A percentile compares a stretch with the other conserved stretches of the same genome.
These are phyloP conservation scores for Leccinum solheimii DNA, from an alignment of 1,284 basidiomycete species.

Conservation along the genomic window DNA sequence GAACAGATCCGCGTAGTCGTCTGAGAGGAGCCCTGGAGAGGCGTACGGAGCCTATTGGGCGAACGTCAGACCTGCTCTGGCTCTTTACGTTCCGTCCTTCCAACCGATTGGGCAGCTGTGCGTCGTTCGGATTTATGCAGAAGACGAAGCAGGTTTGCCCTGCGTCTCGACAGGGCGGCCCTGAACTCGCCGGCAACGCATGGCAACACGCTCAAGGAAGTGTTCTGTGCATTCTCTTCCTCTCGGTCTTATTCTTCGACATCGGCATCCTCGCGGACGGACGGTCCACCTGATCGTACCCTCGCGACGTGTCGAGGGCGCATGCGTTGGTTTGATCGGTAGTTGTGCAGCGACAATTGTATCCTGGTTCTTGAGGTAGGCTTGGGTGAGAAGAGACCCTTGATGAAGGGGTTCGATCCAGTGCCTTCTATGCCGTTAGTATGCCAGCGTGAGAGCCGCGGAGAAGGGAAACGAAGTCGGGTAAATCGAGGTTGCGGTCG, in stretches of 20 bases:
- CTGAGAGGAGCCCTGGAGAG: constrained; percentile 37
- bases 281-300: constrained; percentile 60
- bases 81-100: constrained; percentile 68
- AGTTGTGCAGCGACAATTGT: constrained; percentile 62
- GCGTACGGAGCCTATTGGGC: constrained; percentile 45
- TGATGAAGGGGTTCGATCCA: not conserved
- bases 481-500: not conserved
- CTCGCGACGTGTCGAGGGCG: constrained; percentile 85
- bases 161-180: constrained; percentile 36
- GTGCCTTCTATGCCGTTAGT: no score
- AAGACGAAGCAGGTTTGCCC: constrained; percentile 92
- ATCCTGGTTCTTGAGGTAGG: not conserved
- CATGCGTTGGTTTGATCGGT: constrained; percentile 88
- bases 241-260: not conserved
- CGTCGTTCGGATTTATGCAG: constrained; percentile 82
- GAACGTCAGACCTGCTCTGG: constrained; percentile 58
- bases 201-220: constrained; percentile 43
- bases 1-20: constrained; percentile 51
- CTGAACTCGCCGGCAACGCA: constrained; percentile 58
- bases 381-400: constrained; percentile 37
- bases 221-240: constrained; percentile 50
- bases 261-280: constrained; percentile 50
- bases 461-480: not conserved
- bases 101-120: constrained; percentile 62
- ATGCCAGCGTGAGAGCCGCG: not conserved